Base-by-base conservation (phyloP, 1,284 basidiomycete genomes). In the Meripilus lineatus region DNA sequence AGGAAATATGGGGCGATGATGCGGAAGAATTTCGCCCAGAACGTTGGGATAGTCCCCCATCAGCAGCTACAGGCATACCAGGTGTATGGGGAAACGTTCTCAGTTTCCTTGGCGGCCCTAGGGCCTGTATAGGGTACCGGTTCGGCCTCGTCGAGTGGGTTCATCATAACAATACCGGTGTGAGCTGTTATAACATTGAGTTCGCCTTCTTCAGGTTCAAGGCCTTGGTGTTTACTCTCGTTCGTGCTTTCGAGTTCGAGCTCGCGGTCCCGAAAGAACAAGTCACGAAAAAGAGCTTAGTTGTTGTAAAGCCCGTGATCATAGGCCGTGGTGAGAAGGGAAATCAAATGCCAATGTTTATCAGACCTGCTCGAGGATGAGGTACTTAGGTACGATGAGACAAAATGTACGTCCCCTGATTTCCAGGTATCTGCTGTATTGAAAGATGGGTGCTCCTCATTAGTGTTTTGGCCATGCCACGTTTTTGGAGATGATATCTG, bases 51-150 rank as follows among this genome's bases (percentile, higher is more conserved):
- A 58, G 67, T 5, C 44, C 68, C 3, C 77, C 78, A 0, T 70
- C 72, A 23, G 64, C 61, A 0, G 67, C 66, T 1, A 57, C 59
- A 11, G 58, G 55, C 1, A 67, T 83, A 13, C 82, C 82, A 1
- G 75, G 81, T 0, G 64, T 84, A 0, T 81, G 72, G 74, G 68
- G 72, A 13, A 72, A 83, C 50, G 48, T 77, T 54, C 62, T 85
- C 40, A 74, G 75, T 1, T 87, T 86, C 67, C 52, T 79, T 2
- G 75, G 75, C 15, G 81, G 81, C 1, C 70, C 77, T 4, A 70
- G 72, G 25, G 70, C 77, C 1, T 84, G 81, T 54, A 83, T 84
- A 33, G 84, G 84, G 0, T 87, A 81, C 57, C 74, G 81, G 4
- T 87, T 89, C 56, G 72, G 84, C 2, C 54, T 88, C 17, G 67